Evolutionary conservation across 75 land plant species (phyloP).

Genomic region (Chamaecyparis obtusa): DNA sequence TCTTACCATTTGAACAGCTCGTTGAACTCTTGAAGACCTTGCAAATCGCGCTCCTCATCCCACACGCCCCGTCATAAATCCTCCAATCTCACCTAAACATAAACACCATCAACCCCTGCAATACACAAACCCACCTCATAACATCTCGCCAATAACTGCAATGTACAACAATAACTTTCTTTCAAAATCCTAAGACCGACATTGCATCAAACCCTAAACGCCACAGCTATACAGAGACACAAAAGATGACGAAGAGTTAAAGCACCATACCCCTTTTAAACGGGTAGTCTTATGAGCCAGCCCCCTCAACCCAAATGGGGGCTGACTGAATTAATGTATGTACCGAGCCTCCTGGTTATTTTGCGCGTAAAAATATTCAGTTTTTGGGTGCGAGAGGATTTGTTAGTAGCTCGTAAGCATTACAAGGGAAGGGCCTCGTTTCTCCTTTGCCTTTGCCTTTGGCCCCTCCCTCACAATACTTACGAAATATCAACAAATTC

Average conservation of each 20-base stretch:
- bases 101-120: neutral
- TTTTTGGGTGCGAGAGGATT: neutral
- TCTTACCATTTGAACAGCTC: neutral
- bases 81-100: neutral
- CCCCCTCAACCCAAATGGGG: neutral
- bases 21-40: neutral
- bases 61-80: neutral
- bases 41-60: neutral
- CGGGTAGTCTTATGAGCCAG: neutral
- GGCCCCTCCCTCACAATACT: neutral
- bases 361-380: neutral
- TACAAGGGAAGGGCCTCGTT: neutral
- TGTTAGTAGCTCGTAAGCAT: neutral
- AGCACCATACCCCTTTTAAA: neutral
- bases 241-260: neutral
- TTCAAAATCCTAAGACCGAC: neutral
- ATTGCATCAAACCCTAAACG: neutral
- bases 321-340: neutral
- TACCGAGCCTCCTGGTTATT: neutral
- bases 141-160: neutral
- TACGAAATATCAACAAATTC: slow-evolving; percentile 1
- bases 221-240: neutral
- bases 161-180: neutral
- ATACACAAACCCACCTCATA: neutral
- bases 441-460: neutral